Base-by-base conservation (phyloP, 495 filamentous ascomycete species). In the Daldinia concentrica region DNA sequence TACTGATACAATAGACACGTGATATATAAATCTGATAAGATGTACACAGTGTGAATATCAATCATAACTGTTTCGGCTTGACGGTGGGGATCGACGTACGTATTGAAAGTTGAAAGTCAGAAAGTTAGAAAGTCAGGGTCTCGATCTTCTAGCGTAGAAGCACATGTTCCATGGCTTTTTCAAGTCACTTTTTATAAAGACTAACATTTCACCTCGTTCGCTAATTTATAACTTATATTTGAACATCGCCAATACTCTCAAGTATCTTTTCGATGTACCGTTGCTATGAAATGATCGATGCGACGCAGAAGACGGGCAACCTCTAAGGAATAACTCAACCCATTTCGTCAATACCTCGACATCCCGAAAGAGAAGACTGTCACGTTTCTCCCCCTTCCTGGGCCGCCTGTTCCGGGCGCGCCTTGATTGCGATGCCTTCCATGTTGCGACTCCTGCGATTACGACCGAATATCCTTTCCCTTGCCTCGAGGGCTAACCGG, bases 401-500 rank as follows among this genome's bases (percentile, higher is more conserved):
- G 79, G 81, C 79, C 79, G 78, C 79, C 80, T 67, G 29, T 32
- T 37, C 32, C 41, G 64, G 80, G 80, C 78, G 79, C 64, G 78
- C 79, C 78, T 71, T 65, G 48, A 58, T 58, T 41, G 22, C 54
- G 54, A 34, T 57, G 54, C 65, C 68, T 75, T 36, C 39, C 66
- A 84, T 84, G 79, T 76, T 76, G 24, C 81, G 76, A 68, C 48
- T 83, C 3, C 64, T 74, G 36, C 77, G 80, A 32, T 71, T 74
- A 15, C 50, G 72, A 55, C 73, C 57, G 58, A 73, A 69, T 3
- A 32, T 76, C 32, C 58, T 59, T 14, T 37, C 68, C 34, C 59
- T 69, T 70, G 43, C 34, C 71, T 9, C 52, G 32, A 55, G 71
- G 51, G 54, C 56, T 61, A 30, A 51, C 37, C 9, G 51, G 59